phyloP scores from a whole-genome alignment of 768 basidiomycete species.

The Boletus rufocinnamomeus region DNA sequence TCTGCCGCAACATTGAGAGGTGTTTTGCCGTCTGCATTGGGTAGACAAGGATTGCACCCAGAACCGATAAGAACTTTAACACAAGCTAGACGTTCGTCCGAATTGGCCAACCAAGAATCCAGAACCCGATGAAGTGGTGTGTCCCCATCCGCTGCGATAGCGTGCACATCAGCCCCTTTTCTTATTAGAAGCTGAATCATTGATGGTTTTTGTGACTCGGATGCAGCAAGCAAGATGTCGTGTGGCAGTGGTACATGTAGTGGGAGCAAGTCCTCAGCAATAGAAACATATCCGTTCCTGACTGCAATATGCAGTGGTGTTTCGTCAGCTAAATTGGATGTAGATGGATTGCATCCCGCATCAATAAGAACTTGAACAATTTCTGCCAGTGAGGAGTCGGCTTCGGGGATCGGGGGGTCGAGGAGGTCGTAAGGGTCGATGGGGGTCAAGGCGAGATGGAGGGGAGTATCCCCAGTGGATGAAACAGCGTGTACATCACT shows the following conservation, averaged over 20 bases:
- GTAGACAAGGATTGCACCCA: slow-evolving; percentile 1
- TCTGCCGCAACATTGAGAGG: background rate
- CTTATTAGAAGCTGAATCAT: background rate
- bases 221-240: slow-evolving; percentile 1
- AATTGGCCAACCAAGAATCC: background rate
- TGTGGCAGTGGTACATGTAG: background rate
- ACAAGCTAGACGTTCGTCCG: background rate
- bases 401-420: background rate
- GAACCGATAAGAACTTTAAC: background rate
- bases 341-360: background rate
- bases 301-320: background rate
- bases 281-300: too few relatives aligned
- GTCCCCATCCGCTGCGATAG: background rate
- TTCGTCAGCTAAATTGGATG: background rate
- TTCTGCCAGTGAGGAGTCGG: background rate
- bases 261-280: too few relatives aligned
- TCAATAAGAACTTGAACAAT: background rate
- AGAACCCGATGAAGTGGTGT: background rate
- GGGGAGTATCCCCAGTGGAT: too few relatives aligned
- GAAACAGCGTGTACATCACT: too few relatives aligned
- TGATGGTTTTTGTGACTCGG: background rate
- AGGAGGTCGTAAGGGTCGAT: too few relatives aligned
- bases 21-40: background rate
- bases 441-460: too few relatives aligned
- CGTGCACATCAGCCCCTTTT: background rate